Base-by-base conservation (phyloP, 2,329 filamentous ascomycete genomes). In the Colletotrichum lini region DNA sequence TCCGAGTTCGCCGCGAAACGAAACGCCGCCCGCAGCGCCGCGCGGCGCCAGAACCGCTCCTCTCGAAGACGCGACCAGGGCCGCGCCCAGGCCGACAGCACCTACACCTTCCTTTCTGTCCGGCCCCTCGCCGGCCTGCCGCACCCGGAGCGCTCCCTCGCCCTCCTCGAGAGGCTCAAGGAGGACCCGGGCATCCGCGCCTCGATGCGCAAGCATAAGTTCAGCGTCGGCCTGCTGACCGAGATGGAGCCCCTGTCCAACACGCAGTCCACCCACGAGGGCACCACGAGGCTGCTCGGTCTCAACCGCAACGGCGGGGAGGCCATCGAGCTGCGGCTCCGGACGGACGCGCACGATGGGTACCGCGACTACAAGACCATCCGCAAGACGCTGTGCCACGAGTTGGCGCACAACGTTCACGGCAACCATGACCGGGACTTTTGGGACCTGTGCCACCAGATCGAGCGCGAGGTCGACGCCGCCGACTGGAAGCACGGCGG, bases 321-420 rank as follows among this genome's bases (percentile, higher is more conserved):
- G 80, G 94, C 94, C 1, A 98, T 99, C 67, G 95, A 98, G 85
- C 82, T 99, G 72, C 87, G 96, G 0, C 83, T 99, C 45, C 87
- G 96, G n/a, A 98, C 96, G 1, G 96, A 99, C 82, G 94, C 93
- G 3, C 94, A 96, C 79, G 95, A 98, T 80, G 96, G 96, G 0
- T 98, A 98, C 78, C 86, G 96, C 47, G 94, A 98, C 79, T 99
- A 98, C 83, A 92, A 92, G 76, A 95, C 93, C 0, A 97, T 99
- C 59, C 89, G 96, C 62, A 94, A 93, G 76, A 98, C 96, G 56
- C 85, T 99, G 15, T 98, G 96, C 79, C 96, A 99, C 83, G 96
- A 99, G 84, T 86, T 99, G 21, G 92, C 95, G 74, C 96, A 99
- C 81, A 98, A 98, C 77, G 94, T 98, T 12, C 92, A 93, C 82